These are phyloP conservation scores for Simmondsia chinensis DNA, from an alignment of 148 eudicot species.

Conservation along the genomic window DNA sequence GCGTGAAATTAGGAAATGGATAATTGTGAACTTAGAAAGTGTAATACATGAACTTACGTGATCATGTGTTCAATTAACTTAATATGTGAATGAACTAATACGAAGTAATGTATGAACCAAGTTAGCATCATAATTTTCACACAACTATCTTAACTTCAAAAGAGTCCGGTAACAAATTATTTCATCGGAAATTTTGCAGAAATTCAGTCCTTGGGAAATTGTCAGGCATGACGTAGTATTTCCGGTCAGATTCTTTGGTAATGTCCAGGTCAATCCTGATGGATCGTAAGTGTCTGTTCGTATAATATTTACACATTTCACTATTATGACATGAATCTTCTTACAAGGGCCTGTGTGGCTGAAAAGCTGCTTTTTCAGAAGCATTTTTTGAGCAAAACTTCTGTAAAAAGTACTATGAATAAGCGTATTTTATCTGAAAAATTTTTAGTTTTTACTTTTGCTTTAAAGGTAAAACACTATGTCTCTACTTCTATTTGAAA, in stretches of 20 bases:
- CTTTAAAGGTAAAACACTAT: neutral
- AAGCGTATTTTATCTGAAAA: neutral
- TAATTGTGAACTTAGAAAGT: too few species aligned
- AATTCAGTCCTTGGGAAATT: conserved; percentile 98
- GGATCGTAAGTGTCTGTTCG: conserved; percentile 63
- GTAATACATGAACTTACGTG: too few species aligned
- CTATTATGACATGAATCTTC: neutral
- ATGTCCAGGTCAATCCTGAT: conserved; percentile 63
- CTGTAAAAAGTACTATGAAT: too few species aligned
- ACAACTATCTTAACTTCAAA: too few species aligned
- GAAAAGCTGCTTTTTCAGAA: too few species aligned
- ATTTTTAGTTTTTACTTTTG: neutral
- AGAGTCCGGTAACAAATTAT: too few species aligned
- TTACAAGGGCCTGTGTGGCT: neutral
- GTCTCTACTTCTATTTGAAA: too few species aligned
- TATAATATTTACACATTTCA: neutral
- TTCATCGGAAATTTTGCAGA: conserved; percentile 37
- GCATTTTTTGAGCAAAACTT: too few species aligned
- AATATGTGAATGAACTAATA: neutral
- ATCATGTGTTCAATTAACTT: too few species aligned
- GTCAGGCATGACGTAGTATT: conserved; percentile 87
- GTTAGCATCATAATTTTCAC: too few species aligned
- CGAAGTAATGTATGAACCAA: neutral
- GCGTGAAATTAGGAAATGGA: too few species aligned
- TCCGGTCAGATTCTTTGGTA: conserved; percentile 91